Base-by-base conservation (phyloP, 345 rosid species). In the Populus davidiana region DNA sequence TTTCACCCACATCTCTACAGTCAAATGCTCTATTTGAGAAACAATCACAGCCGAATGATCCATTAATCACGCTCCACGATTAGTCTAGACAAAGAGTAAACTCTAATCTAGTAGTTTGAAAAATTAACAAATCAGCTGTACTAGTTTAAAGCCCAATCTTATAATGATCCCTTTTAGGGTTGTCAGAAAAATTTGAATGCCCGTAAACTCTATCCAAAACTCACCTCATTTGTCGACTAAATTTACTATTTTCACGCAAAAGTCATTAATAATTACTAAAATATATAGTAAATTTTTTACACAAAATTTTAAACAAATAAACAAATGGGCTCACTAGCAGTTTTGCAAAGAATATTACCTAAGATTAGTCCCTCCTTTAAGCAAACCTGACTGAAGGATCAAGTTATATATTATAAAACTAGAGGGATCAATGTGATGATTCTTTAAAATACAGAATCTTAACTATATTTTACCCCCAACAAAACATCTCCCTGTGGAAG, bases 1-100 rank as follows among this genome's bases (percentile, higher is more conserved):
- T 44, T 76, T 68, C 27, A 39, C n/a, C 71, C 17, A 18, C 71
- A 88, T 91, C 85, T 71, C 76, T 86, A 81, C 93, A 90, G 93
- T 88, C 83, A 50, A 83, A 80, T 79, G 41, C 43, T 43, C 59
- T 73, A 63, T 39, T 74, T 47, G 4, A 25, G 65, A 5, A 31
- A 1, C 61, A 84, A 78, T 47, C 17, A 77, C 31, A 83, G 73
- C 91, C 93, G 89, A 84, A 62, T 20, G 83, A 87, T 87, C 76
- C 3, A 38, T 23, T 44, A 59, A 80, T 47, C 27, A 78, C 71
- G 74, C 39, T 67, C 67, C 70, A 77, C 78, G 69, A 67, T 77
- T 88, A 83, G 72, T 72, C 23, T 2, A 6, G 9, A 18, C 23
- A 2, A 0, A 6, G 10, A 6, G 59, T 2, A 52, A 52, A 52